Base-by-base conservation (phyloP, 1,139 yeast genomes). In the Torulaspora globosa region DNA sequence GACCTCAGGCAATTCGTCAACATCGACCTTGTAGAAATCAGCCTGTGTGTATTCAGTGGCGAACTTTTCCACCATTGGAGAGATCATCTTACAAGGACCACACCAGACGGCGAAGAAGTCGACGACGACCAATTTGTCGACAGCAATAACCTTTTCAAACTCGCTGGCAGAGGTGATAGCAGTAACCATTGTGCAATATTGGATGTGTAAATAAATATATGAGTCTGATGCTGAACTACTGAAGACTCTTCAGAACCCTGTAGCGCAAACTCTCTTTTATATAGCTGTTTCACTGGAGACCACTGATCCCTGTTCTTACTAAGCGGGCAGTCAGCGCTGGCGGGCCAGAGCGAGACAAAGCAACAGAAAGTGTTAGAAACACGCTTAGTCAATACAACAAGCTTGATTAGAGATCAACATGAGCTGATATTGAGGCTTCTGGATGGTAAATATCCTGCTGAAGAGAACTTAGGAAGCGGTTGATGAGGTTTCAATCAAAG, bases 51-150 rank as follows among this genome's bases (percentile, higher is more conserved):
- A 75, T 59, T 78, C 75, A 41, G 71, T 68, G 34, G 81, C 69
- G 65, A 88, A 83, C 70, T 85, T 84, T 62, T 87, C 94, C 60
- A 89, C 71, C 72, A 86, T 73, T 65, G 97, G 97, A 52, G 96
- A 89, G 73, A 89, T 83, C 82, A 85, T 84, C 75, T 88, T 88
- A 75, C 97, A 89, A 52, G 97, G 96, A 59, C 96, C 96, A 71
- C 97, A 89, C 96, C 97, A 89, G 52, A 90, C 82, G 58, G 97
- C 96, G 61, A 82, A 87, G 73, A 89, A 89, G 73, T 89, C 97
- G 54, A 89, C 87, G 54, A 89, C 94, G 55, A 86, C 86, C 64
- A 86, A 75, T 54, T 82, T 82, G 53, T 76, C 78, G 30, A 55
- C 58, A 46, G 70, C 57, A 58, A 84, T 73, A 54, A 80, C 83